phyloP scores from a whole-genome alignment of 2,329 filamentous ascomycete species.

The Venturia aucupariae region DNA sequence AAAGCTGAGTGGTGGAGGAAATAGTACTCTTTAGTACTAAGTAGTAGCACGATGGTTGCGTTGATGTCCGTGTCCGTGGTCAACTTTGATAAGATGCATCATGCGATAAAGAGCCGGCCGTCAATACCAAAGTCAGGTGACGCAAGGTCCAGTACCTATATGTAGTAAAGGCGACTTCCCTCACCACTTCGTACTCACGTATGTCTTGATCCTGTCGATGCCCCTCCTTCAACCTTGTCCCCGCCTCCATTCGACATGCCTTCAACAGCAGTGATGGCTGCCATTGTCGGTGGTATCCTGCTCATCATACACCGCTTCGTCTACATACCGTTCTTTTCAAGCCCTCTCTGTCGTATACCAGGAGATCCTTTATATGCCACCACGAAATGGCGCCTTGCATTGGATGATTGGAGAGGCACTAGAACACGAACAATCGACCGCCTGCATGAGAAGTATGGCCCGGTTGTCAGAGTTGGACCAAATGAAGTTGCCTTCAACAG shows the following conservation, averaged over 20 bases:
- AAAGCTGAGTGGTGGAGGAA: too few relatives aligned
- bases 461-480: slow-evolving; percentile 39
- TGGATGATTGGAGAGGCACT: slow-evolving; percentile 36
- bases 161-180: neutral
- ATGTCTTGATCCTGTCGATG: neutral
- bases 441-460: slow-evolving; percentile 39
- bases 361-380: slow-evolving; percentile 13
- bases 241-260: slow-evolving; percentile 4
- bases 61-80: neutral
- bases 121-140: neutral
- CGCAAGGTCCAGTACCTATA: too few relatives aligned
- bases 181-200: neutral
- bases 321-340: slow-evolving; percentile 6
- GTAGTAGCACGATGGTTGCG: neutral
- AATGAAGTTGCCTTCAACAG: slow-evolving; percentile 38
- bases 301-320: neutral
- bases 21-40: too few relatives aligned
- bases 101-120: neutral
- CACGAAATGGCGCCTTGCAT: slow-evolving; percentile 38
- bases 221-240: neutral
- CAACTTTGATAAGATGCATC: neutral
- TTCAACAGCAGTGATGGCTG: neutral
- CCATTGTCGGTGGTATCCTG: neutral
- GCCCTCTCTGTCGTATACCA: slow-evolving; percentile 12
- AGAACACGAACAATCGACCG: slow-evolving; percentile 34